phyloP scores from a whole-genome alignment of 768 basidiomycete species.

The Imleria badia region DNA sequence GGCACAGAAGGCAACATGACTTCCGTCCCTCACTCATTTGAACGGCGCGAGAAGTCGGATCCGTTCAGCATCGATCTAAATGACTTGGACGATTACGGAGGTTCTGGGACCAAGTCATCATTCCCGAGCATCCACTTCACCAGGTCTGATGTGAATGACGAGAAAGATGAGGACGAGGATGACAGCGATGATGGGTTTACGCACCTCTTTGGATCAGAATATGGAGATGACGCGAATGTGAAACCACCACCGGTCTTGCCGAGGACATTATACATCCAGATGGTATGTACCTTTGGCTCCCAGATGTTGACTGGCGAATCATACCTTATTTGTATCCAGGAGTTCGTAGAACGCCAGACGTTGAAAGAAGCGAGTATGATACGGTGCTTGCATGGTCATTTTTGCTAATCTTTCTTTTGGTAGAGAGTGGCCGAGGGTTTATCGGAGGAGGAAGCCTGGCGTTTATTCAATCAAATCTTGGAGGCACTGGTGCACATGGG shows the following conservation, averaged over 20 bases:
- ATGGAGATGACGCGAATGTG: slow-evolving; percentile 32
- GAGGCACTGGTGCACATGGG: slow-evolving; percentile 92
- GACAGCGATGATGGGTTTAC: slow-evolving; percentile 42
- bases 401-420: not conserved
- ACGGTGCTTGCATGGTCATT: not conserved
- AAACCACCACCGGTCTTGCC: slow-evolving; percentile 32
- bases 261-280: slow-evolving; percentile 88
- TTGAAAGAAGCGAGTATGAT: slow-evolving; percentile 63
- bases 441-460: slow-evolving; percentile 84
- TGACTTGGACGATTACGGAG: slow-evolving; percentile 60
- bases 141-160: slow-evolving; percentile 39
- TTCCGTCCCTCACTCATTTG: slow-evolving; percentile 48
- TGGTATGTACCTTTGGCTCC: slow-evolving; percentile 51
- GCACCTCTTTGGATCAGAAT: slow-evolving; percentile 37
- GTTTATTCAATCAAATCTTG: slow-evolving; percentile 84
- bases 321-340: slow-evolving; percentile 41
- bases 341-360: slow-evolving; percentile 90
- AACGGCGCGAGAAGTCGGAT: slow-evolving; percentile 46
- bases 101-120: slow-evolving; percentile 49
- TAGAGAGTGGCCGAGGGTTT: slow-evolving; percentile 79
- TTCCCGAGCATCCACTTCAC: slow-evolving; percentile 90
- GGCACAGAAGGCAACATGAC: slow-evolving; percentile 51
- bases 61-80: slow-evolving; percentile 66
- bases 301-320: not conserved
- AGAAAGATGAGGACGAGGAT: slow-evolving; percentile 44